phyloP scores from a whole-genome alignment of 148 eudicot genomes.

The Polygonum maritimum region DNA sequence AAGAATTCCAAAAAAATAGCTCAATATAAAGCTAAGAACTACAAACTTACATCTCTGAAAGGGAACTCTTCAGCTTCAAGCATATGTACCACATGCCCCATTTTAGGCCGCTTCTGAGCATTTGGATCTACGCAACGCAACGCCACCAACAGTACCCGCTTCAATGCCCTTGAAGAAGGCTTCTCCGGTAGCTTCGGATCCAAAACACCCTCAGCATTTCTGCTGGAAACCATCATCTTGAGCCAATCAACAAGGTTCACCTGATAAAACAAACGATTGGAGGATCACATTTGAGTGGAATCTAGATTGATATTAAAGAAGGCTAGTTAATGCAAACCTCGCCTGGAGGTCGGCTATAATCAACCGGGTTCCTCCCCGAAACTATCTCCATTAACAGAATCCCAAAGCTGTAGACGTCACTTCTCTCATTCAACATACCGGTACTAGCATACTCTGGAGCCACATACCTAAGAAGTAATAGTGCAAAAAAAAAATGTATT shows the following conservation, averaged over 20 bases:
- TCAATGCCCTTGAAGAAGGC: constrained; percentile 81
- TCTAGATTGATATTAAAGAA: too few relatives aligned
- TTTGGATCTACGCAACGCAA: constrained; percentile 88
- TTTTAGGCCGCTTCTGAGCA: constrained; percentile 81
- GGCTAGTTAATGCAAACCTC: constrained; percentile 41
- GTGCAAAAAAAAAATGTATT: not conserved
- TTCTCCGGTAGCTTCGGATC: constrained; percentile 72
- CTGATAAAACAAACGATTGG: constrained; percentile 17
- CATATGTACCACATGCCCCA: constrained; percentile 91
- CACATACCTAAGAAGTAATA: constrained; percentile 51
- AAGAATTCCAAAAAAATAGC: too few relatives aligned
- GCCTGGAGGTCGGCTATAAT: constrained; percentile 73
- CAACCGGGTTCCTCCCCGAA: constrained; percentile 84
- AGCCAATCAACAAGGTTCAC: constrained; percentile 90
- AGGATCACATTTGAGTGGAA: not conserved
- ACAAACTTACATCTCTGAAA: constrained; percentile 60
- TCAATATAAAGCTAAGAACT: not conserved
- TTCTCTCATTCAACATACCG: constrained; percentile 88
- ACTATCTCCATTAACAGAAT: constrained; percentile 85
- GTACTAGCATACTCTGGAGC: constrained; percentile 96
- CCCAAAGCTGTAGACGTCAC: constrained; percentile 88
- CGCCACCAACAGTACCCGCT: constrained; percentile 69
- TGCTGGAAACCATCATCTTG: constrained; percentile 64
- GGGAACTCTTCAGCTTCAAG: constrained; percentile 78
- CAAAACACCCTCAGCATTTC: constrained; percentile 65